These are phyloP conservation scores for Gossypium trilobum DNA, from an alignment of 441 rosid genomes.

Conservation along the genomic window DNA sequence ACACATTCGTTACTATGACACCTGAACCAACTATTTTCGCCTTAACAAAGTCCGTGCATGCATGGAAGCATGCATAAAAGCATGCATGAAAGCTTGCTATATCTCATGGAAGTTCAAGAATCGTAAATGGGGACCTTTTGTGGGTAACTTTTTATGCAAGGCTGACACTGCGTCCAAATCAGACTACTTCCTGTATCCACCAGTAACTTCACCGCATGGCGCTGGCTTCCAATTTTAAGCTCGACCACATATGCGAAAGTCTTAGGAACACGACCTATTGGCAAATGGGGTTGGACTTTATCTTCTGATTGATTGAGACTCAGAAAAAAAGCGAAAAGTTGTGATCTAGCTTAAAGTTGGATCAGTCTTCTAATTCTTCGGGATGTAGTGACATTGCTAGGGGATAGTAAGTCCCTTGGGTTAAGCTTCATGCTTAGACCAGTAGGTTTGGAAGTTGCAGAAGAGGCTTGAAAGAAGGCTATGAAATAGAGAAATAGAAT, in stretches of 20 bases:
- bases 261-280: not conserved
- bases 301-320: not conserved
- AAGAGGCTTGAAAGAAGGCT: not conserved
- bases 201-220: not conserved
- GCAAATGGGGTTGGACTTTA: not conserved
- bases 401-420: not conserved
- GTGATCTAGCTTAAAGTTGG: not conserved
- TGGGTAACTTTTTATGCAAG: slow-evolving; percentile 1
- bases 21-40: not conserved
- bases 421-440: not conserved
- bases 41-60: not conserved
- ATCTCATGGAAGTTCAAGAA: not conserved
- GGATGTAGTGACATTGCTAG: not conserved
- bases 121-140: slow-evolving; percentile 5
- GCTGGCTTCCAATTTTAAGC: not conserved
- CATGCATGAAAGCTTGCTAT: not conserved
- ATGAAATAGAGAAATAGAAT: not conserved
- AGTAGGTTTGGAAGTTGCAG: not conserved
- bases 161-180: slow-evolving; percentile 14
- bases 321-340: not conserved
- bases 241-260: not conserved
- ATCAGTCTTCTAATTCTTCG: not conserved
- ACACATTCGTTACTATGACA: not conserved
- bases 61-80: not conserved
- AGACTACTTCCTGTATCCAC: slow-evolving; percentile 2